Conservation (phyloP, 306 rosid species). For the Cucurbita maxima region DNA sequence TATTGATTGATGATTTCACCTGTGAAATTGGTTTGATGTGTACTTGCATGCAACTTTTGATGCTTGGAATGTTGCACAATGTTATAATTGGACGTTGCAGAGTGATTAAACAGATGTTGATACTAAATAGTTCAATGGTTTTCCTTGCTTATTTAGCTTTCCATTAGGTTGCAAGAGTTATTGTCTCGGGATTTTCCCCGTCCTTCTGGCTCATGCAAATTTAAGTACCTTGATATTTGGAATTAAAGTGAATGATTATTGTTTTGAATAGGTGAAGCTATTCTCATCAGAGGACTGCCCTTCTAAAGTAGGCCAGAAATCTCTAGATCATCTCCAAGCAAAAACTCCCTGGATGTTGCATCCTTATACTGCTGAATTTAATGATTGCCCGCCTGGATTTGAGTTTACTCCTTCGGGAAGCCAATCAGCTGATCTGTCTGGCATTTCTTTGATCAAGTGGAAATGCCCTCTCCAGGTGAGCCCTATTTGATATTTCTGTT, state of each 20-base stretch:
- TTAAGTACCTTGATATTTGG: background rate
- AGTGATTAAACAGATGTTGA: background rate
- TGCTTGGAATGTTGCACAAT: background rate
- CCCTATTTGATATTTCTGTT: background rate
- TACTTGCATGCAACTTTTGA: background rate
- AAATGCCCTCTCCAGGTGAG: slow-evolving; percentile 47
- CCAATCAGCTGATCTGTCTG: slow-evolving; percentile 15
- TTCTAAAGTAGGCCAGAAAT: slow-evolving; percentile 25
- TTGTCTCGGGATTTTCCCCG: background rate
- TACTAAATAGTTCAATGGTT: background rate
- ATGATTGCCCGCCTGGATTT: slow-evolving; percentile 56
- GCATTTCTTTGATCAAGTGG: slow-evolving; percentile 35
- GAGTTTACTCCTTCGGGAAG: slow-evolving; percentile 17
- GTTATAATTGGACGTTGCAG: background rate
- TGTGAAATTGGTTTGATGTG: background rate
- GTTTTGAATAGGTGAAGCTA: slow-evolving; percentile 32
- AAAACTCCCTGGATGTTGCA: slow-evolving; percentile 22
- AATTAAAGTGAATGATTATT: background rate
- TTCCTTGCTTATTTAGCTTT: background rate
- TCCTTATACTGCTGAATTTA: slow-evolving; percentile 16
- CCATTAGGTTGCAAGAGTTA: background rate
- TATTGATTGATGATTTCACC: background rate
- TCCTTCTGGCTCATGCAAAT: background rate
- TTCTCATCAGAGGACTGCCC: slow-evolving; percentile 45
- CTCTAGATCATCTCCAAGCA: slow-evolving; percentile 29